phyloP scores from a whole-genome alignment of 495 filamentous ascomycete genomes.

The Lasiosphaeria miniovina region DNA sequence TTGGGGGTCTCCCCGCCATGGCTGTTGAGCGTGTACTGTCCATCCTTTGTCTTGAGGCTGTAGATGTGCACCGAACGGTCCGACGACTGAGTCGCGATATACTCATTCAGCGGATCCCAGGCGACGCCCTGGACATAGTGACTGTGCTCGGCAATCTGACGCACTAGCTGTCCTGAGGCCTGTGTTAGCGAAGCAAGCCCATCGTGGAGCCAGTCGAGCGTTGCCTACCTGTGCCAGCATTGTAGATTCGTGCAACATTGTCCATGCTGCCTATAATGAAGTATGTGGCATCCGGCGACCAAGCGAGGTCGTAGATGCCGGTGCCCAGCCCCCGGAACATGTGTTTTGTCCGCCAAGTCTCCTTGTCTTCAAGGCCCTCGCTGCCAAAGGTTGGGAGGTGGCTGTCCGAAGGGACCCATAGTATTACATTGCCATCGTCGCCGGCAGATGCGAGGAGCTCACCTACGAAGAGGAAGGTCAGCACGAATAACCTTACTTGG shows the following conservation, averaged over 20 bases:
- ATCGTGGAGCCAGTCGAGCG: neutral
- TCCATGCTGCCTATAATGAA: slow-evolving; percentile 99
- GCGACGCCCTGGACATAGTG: slow-evolving; percentile 99
- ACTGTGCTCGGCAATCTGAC: slow-evolving; percentile 97
- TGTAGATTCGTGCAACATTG: slow-evolving; percentile 96
- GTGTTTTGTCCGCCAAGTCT: slow-evolving; percentile 93
- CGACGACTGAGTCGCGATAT: slow-evolving; percentile 95
- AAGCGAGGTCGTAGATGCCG: slow-evolving; percentile 97
- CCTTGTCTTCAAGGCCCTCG: slow-evolving; percentile 87
- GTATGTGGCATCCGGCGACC: slow-evolving; percentile 93
- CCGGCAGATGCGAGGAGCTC: slow-evolving; percentile 93
- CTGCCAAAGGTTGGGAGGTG: slow-evolving; percentile 62
- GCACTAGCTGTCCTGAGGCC: slow-evolving; percentile 72
- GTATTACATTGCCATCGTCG: slow-evolving; percentile 92
- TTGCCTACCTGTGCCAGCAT: slow-evolving; percentile 76
- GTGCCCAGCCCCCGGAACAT: slow-evolving; percentile 92
- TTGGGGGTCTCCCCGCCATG: slow-evolving; percentile 45
- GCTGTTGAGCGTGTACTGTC: slow-evolving; percentile 74
- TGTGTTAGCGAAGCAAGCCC: slow-evolving; percentile 11
- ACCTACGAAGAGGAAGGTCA: slow-evolving; percentile 51
- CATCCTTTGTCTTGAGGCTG: slow-evolving; percentile 91
- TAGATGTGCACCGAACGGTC: slow-evolving; percentile 98
- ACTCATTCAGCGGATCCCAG: slow-evolving; percentile 98
- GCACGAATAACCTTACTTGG: neutral
- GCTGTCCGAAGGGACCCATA: slow-evolving; percentile 88